A percentile compares a stretch with the other conserved stretches of the same genome.
Conservation (phyloP, 1,284 basidiomycete genomes). For the Cryptococcus maquisensis region DNA sequence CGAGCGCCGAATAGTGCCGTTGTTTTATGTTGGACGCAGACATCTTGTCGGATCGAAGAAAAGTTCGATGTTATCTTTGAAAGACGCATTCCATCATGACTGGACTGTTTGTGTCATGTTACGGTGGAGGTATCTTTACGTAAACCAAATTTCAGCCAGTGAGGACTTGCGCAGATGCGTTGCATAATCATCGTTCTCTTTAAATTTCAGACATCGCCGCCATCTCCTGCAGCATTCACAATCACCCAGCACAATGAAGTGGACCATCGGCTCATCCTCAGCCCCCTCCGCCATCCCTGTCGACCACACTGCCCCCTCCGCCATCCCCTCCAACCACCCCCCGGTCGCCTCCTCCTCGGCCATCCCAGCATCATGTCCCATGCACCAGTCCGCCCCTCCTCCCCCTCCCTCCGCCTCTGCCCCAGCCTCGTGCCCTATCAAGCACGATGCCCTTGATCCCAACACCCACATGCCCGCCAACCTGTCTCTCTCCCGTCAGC, state of each 20-base stretch:
- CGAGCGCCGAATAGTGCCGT: conserved; percentile 44
- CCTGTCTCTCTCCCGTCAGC: conserved; percentile 53
- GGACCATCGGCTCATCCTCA: conserved; percentile 31
- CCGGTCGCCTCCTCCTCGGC: conserved; percentile 9
- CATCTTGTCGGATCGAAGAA: conserved; percentile 8
- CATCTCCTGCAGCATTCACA: no score
- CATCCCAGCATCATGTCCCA: conserved; percentile 37
- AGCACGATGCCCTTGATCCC: conserved; percentile 59
- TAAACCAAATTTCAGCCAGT: no score
- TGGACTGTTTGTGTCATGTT: neutral
- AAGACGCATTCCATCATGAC: neutral
- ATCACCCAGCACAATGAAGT: conserved; percentile 31
- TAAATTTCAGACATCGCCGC: no score
- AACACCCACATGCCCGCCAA: conserved; percentile 84
- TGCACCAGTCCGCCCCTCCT: conserved; percentile 17
- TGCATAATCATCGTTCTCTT: no score
- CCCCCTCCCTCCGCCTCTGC: conserved; percentile 8
- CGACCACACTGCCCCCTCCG: conserved; percentile 3
- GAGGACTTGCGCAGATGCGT: no score
- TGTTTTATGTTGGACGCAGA: conserved; percentile 35
- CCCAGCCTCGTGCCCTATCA: conserved; percentile 43
- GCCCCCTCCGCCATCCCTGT: neutral
- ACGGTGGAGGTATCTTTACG: no score
- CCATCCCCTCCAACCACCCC: conserved; percentile 12
- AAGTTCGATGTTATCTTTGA: neutral